phyloP scores from a whole-genome alignment of 352 stramenopile genomes.

The Pelagophyceae sp. region DNA sequence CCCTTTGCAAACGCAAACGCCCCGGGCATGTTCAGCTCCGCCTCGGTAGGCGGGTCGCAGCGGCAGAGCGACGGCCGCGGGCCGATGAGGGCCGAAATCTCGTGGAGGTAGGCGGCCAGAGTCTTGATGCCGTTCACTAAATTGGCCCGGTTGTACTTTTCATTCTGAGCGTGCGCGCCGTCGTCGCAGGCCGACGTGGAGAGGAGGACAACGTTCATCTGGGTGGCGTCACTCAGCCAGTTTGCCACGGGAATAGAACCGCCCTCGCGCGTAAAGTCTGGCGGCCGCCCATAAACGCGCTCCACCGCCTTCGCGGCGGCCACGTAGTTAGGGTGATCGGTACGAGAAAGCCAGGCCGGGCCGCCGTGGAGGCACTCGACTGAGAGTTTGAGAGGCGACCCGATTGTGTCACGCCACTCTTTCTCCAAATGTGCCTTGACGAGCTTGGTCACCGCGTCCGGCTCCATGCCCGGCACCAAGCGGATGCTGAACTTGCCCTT shows the following conservation, averaged over 20 bases:
- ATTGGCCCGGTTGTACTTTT: conserved; percentile 50
- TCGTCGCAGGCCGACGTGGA: conserved; percentile 54
- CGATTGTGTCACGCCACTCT: conserved; percentile 41
- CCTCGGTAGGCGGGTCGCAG: conserved; percentile 46
- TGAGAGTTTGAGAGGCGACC: conserved; percentile 43
- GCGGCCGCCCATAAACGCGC: conserved; percentile 23
- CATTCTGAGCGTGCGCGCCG: conserved; percentile 58
- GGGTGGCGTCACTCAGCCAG: conserved; percentile 48
- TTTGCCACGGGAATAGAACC: conserved; percentile 53
- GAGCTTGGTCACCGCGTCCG: conserved; percentile 39
- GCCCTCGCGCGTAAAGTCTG: conserved; percentile 54
- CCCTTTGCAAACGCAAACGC: conserved; percentile 45
- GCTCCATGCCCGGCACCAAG: conserved; percentile 52
- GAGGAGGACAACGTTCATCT: conserved; percentile 56
- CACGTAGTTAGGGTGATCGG: conserved; percentile 54
- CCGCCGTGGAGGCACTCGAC: conserved; percentile 46
- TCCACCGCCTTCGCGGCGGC: conserved; percentile 21
- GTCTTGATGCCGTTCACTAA: conserved; percentile 50
- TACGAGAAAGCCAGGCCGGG: conserved; percentile 46
- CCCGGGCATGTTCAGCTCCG: conserved; percentile 50
- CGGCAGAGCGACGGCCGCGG: conserved; percentile 46
- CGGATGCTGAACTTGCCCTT: conserved; percentile 52
- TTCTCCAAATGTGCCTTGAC: conserved; percentile 46
- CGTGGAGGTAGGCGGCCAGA: conserved; percentile 49
- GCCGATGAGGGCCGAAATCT: conserved; percentile 47